A percentile compares a stretch with the other conserved stretches of the same genome.
These are phyloP conservation scores for Aspergillus heteromorphus DNA, from an alignment of 495 filamentous ascomycete species.

Conservation along the genomic window DNA sequence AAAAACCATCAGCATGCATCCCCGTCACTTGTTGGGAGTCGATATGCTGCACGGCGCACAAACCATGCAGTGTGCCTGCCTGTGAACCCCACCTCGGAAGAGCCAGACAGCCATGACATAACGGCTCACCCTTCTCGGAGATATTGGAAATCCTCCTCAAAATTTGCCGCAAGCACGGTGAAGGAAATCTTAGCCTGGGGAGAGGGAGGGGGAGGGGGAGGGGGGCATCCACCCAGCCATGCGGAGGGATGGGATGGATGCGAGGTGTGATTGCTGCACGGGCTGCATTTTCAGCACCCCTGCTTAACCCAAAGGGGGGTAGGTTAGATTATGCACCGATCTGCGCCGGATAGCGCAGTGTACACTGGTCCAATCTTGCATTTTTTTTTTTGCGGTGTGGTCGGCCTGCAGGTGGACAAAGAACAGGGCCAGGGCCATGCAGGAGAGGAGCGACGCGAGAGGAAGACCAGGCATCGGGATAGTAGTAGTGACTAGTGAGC, in stretches of 20 bases:
- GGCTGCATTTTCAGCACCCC: neutral
- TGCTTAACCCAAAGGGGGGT: neutral
- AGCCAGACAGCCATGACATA: neutral
- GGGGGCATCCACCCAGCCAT: no score
- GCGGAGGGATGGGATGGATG: neutral
- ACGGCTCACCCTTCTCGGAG: neutral
- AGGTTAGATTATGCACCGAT: neutral
- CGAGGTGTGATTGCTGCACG: neutral
- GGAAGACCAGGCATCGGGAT: no score
- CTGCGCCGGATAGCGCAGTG: neutral
- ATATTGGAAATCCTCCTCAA: neutral
- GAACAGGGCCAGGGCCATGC: no score
- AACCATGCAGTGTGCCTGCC: neutral
- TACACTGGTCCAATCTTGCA: no score
- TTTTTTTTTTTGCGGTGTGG: no score
- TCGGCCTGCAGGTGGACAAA: no score
- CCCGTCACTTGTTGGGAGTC: neutral
- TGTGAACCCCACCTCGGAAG: neutral
- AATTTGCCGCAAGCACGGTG: neutral
- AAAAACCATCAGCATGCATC: neutral
- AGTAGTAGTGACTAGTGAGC: no score
- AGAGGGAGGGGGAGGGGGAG: no score
- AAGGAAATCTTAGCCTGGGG: neutral
- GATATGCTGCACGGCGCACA: no score
- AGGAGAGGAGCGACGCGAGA: no score